Evolutionary conservation across 768 basidiomycete genomes (phyloP), one percentile per base, ranked within the genome.

Genomic region (Daedaleopsis nitida): DNA sequence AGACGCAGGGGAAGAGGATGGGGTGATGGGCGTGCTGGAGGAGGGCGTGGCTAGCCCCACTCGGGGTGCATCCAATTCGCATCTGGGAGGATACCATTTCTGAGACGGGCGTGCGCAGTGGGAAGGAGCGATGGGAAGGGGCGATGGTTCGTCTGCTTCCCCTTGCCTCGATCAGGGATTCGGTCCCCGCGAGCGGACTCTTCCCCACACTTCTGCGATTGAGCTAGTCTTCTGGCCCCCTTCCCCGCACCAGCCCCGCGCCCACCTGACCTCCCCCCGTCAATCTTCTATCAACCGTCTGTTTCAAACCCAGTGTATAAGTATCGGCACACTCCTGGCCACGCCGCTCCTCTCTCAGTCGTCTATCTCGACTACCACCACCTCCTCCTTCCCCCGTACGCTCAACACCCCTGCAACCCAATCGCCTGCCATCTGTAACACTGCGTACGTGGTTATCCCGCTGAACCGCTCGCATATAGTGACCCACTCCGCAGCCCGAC

Each of bases 251-350:
- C 44, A 10, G 14, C 27, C 23, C 34, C 55, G 34, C n/a, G 17
- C 56, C 52, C 62, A 58, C 47, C 62, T 63, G 62, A 63, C 57
- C 47, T 37, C 16, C 23, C 14, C 52, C 52, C 62, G 57, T 57
- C 62, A 55, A 63, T 63, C 61, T 51, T 27, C 7, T 45, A 24
- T 16, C 52, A 27, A 21, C 17, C 44, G 24, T 24, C 27, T 32
- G 27, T 52, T 19, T 52, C 51, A 35, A 34, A 14, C 51, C 27
- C 27, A 32, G 7, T 32, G 7, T 32, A 32, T 32, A 32, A 3
- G 7, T 32, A 32, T 7, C 27, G 27, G 27, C 27, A 7, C 27
- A 32, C 47, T 10, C 47, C 17, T 21, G 47, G 47, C 21, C 47
- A 49, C 47, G 21, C 23, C 12, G 19, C 23, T 13, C 7, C 9